Percentiles rank a stretch among this genome's conserved stretches.
Evolutionary conservation across 2,329 filamentous ascomycete species (phyloP).

Genomic region (Cadophora luteo-olivacea): DNA sequence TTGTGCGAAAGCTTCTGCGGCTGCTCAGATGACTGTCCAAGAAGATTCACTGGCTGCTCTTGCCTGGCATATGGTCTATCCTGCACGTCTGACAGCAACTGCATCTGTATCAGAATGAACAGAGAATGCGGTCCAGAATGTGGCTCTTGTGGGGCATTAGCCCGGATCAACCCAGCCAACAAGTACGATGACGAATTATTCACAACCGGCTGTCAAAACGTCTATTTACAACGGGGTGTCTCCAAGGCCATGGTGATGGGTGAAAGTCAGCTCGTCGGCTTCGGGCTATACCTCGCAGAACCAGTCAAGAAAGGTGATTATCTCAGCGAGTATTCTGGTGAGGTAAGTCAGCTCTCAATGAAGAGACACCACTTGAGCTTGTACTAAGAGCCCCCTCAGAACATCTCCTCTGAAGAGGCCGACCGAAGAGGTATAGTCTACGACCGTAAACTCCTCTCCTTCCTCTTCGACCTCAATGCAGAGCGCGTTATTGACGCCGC

Average conservation of each 20-base stretch:
- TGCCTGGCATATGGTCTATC: conserved; percentile 67
- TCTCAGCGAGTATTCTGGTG: conserved; percentile 81
- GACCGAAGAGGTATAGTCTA: conserved; percentile 45
- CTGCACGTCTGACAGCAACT: conserved; percentile 64
- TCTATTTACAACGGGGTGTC: conserved; percentile 71
- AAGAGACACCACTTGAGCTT: background rate
- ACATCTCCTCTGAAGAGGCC: conserved; percentile 54
- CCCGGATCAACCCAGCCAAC: conserved; percentile 73
- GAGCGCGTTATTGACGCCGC: conserved; percentile 70
- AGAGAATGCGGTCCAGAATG: conserved; percentile 85
- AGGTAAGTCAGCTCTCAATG: conserved; percentile 52
- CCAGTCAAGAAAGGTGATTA: conserved; percentile 64
- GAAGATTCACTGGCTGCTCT: conserved; percentile 70
- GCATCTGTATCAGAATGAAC: conserved; percentile 74
- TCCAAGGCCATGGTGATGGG: conserved; percentile 72
- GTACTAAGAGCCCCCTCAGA: conserved; percentile 47
- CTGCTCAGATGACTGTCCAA: conserved; percentile 65
- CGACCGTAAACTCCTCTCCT: conserved; percentile 47
- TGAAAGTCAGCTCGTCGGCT: conserved; percentile 70
- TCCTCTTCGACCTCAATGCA: conserved; percentile 59
- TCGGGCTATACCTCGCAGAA: conserved; percentile 71
- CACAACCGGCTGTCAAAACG: conserved; percentile 72
- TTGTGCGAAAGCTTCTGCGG: conserved; percentile 77
- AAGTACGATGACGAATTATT: conserved; percentile 63
- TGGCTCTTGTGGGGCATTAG: conserved; percentile 69